These are phyloP conservation scores for Aspergillus quadrilineatus DNA, from an alignment of 2,329 filamentous ascomycete species.

Conservation along the genomic window DNA sequence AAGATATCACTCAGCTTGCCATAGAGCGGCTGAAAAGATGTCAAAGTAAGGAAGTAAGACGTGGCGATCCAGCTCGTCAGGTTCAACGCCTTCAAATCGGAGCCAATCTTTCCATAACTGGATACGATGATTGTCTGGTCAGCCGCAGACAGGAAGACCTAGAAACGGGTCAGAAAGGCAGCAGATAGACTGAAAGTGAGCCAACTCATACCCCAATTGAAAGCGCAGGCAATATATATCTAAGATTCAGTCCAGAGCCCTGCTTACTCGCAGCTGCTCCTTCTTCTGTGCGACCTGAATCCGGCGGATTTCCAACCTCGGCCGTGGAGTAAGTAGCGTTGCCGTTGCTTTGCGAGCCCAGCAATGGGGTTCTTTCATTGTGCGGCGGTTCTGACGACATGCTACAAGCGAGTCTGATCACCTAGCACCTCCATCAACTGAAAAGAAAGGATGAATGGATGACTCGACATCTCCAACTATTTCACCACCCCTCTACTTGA, in stretches of 20 bases:
- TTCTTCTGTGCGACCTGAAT: constrained; percentile 19
- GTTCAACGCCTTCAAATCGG: constrained; percentile 70
- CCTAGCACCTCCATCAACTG: constrained; percentile 5
- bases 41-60: constrained; percentile 69
- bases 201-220: constrained; percentile 56
- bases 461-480: neutral
- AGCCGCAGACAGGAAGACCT: constrained; percentile 70
- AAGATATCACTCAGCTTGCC: constrained; percentile 62
- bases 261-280: constrained; percentile 23
- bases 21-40: constrained; percentile 69
- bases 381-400: constrained; percentile 27
- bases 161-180: constrained; percentile 18
- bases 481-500: constrained; percentile 1
- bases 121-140: constrained; percentile 76
- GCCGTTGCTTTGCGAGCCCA: constrained; percentile 34
- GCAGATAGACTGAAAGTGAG: constrained; percentile 4
- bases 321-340: constrained; percentile 22
- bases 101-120: constrained; percentile 76
- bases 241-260: constrained; percentile 50
- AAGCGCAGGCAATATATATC: constrained; percentile 61
- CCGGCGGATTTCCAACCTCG: constrained; percentile 21
- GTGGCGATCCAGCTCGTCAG: constrained; percentile 74
- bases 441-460: neutral
- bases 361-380: constrained; percentile 49
- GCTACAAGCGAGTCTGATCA: constrained; percentile 1